Evolutionary conservation across 179 eudicot genomes (phyloP).

Genomic region (Drosera spatulata): DNA sequence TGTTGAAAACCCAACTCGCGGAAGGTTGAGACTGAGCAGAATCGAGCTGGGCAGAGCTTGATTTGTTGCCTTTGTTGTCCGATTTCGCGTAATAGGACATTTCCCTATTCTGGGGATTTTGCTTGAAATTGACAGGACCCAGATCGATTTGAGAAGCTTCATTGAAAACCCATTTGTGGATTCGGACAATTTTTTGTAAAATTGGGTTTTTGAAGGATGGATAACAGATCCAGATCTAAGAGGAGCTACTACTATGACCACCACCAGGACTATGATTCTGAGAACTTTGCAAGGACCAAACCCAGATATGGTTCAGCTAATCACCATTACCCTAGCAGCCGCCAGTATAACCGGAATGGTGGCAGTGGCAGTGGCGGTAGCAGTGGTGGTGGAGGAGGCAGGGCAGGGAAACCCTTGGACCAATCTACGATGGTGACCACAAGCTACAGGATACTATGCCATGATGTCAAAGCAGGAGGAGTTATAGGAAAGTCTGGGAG

Average conservation of each 20-base stretch:
- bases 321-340: conserved; percentile 27
- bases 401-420: conserved; percentile 40
- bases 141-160: neutral
- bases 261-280: conserved; percentile 63
- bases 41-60: neutral
- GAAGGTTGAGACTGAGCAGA: neutral
- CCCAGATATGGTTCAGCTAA: conserved; percentile 33
- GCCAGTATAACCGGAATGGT: conserved; percentile 38
- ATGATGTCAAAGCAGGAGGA: conserved; percentile 71
- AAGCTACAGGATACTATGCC: conserved; percentile 73
- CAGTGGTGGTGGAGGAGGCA: conserved; percentile 27
- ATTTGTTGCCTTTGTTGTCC: neutral
- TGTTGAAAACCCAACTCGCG: neutral
- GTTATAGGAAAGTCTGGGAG: conserved; percentile 91
- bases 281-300: conserved; percentile 51
- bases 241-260: conserved; percentile 63
- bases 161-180: neutral
- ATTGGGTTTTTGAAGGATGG: conserved; percentile 2
- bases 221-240: conserved; percentile 94
- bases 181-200: neutral
- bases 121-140: neutral
- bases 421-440: conserved; percentile 59
- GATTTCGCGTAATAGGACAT: neutral
- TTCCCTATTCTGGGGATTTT: neutral
- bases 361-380: conserved; percentile 17